These are phyloP conservation scores for Aspergillus carbonarius DNA, from an alignment of 2,329 filamentous ascomycete species.

Conservation along the genomic window DNA sequence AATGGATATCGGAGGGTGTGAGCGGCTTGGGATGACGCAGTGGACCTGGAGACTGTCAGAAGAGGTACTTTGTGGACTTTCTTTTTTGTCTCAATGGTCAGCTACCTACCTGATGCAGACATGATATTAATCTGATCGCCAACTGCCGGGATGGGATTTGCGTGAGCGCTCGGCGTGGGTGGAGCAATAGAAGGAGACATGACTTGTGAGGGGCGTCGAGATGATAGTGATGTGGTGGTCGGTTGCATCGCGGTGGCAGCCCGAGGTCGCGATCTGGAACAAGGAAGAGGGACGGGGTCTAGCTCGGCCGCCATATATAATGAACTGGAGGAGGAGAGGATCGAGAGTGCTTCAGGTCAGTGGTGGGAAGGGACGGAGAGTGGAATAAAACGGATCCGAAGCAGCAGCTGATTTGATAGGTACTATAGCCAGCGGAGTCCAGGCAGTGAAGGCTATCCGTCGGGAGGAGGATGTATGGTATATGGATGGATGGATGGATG, in stretches of 20 bases:
- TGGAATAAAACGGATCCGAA: background rate
- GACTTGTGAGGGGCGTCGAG: constrained; percentile 48
- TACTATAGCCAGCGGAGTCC: background rate
- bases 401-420: background rate
- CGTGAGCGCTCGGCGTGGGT: constrained; percentile 29
- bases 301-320: constrained; percentile 50
- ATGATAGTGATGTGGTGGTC: constrained; percentile 33
- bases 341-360: background rate
- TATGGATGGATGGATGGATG: background rate
- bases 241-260: constrained; percentile 30
- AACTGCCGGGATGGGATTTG: constrained; percentile 24
- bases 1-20: constrained; percentile 84
- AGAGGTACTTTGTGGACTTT: background rate
- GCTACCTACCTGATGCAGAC: constrained; percentile 41
- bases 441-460: background rate
- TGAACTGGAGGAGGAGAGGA: background rate
- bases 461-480: background rate
- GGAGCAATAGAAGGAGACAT: constrained; percentile 46
- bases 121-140: constrained; percentile 39
- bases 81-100: background rate
- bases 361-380: constrained; percentile 6
- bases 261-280: constrained; percentile 33
- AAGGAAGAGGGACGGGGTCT: constrained; percentile 42
- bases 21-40: constrained; percentile 82
- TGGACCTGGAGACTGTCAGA: constrained; percentile 55